Evolutionary conservation across 169 alveolate species (phyloP).

Genomic region (Theileria parva): DNA sequence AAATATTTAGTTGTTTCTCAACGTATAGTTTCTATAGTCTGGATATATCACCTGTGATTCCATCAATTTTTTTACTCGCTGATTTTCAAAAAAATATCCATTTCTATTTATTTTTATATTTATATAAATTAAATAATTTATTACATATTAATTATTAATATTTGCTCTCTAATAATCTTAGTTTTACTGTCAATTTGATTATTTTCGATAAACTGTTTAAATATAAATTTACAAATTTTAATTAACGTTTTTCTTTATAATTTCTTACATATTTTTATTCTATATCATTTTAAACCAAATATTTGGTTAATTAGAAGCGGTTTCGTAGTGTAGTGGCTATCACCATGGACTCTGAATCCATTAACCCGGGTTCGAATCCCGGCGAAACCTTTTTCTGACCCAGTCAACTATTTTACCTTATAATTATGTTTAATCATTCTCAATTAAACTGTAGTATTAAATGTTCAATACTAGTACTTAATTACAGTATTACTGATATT

Average conservation of each 20-base stretch:
- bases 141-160: too few relatives aligned
- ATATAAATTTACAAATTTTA: background rate
- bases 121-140: too few relatives aligned
- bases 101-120: background rate
- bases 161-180: background rate
- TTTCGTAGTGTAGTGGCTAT: conserved; percentile 92
- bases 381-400: conserved; percentile 82
- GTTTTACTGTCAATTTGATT: too few relatives aligned
- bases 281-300: conserved; percentile 10
- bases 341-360: conserved; percentile 95
- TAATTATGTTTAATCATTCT: background rate
- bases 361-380: conserved; percentile 95
- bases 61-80: background rate
- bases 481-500: background rate
- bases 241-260: background rate
- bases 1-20: too few relatives aligned
- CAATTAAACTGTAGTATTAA: background rate
- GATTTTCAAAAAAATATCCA: background rate
- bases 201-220: background rate
- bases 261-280: background rate
- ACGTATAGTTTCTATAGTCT: background rate
- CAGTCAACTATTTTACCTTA: background rate
- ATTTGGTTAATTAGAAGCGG: conserved; percentile 50
- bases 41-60: background rate
- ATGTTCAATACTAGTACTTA: too few relatives aligned